Base-by-base conservation (phyloP, 164 flowering plant genomes). In the Aristolochia contorta region DNA sequence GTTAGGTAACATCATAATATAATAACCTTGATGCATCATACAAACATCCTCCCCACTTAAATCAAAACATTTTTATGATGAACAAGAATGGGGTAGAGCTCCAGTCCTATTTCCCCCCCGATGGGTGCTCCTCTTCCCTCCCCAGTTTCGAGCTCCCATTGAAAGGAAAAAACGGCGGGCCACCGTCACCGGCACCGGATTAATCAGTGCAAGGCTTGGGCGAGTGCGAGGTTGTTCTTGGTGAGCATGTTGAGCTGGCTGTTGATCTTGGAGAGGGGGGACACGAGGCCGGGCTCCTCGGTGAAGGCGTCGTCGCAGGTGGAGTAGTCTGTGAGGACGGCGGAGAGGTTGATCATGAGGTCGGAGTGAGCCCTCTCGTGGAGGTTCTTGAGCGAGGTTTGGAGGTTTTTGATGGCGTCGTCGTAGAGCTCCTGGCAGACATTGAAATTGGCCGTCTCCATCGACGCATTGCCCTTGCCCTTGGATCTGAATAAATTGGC, bases 341-440 rank as follows among this genome's bases (percentile, higher is more conserved):
- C 74, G 0, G 68, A 65, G 51, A 76, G 72, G 64, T 68, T 63
- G 65, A 13, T 68, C 45, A 41, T 60, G n/a, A 76, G 57, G 54
- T 54, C 48, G 19, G 16, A 57, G 3, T 6, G 16, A 48, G 69
- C 60, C 16, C 23, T n/a, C 56, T 12, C 12, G 24, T 50, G 20
- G 46, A 61, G 45, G 47, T 50, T 50, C n/a, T 19, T 15, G 27
- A 51, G n/a, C 16, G 56, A 51, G 10, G 12, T 50, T 10, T 15
- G 3, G 47, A 61, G 64, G 47, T 61, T 61, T 23, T 7, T 37
- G 46, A 61, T 21, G 27, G 64, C 64, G 47, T 61, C 64, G 0
- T 51, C 56, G 47, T 61, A 61, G n/a, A 61, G 24, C 25, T 61
- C n/a, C 15, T n/a, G 18, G 56, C 64, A 61, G 13, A 48, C 54